phyloP scores from a whole-genome alignment of 352 stramenopile species.

The Phytophthora fragariae region DNA sequence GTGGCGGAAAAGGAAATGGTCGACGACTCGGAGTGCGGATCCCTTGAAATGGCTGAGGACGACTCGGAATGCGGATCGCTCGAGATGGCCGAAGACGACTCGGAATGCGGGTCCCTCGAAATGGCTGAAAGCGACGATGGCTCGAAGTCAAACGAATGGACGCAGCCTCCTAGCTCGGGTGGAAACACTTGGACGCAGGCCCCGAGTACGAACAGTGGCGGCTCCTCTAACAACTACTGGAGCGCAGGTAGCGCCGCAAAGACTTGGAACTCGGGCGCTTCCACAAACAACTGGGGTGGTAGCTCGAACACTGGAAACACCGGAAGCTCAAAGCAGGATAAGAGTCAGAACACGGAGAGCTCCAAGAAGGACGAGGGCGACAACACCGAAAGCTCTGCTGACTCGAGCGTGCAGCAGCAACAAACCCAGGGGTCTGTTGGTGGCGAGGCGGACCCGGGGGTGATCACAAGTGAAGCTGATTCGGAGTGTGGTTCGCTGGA shows the following conservation, averaged over 20 bases:
- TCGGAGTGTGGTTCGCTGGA: conserved; percentile 33
- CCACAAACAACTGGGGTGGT: conserved; percentile 5
- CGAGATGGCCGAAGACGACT: conserved; percentile 24
- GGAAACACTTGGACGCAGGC: conserved; percentile 13
- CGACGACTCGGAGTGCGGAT: conserved; percentile 37
- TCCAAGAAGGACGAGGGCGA: not conserved
- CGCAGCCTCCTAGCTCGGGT: conserved; percentile 1
- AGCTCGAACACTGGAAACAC: conserved; percentile 5
- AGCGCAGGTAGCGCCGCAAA: conserved; percentile 4
- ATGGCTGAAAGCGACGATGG: conserved; percentile 19
- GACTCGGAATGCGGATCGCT: conserved; percentile 30
- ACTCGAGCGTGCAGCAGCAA: conserved; percentile 2
- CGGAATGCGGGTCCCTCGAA: conserved; percentile 32
- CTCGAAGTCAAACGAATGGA: not conserved
- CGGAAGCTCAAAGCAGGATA: not conserved
- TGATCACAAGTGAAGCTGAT: conserved; percentile 6
- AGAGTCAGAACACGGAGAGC: not conserved
- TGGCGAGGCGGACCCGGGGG: not conserved
- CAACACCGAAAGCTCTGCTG: not conserved
- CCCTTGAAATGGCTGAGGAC: conserved; percentile 29
- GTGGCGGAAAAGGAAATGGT: conserved; percentile 33
- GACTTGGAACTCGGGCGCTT: conserved; percentile 8
- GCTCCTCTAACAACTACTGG: conserved; percentile 10
- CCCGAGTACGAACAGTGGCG: conserved; percentile 9
- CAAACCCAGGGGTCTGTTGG: conserved; percentile 2